A percentile compares a stretch with the other conserved stretches of the same genome.
These are phyloP conservation scores for Wickerhamiella cacticola DNA, from an alignment of 805 yeast genomes.

Conservation along the genomic window DNA sequence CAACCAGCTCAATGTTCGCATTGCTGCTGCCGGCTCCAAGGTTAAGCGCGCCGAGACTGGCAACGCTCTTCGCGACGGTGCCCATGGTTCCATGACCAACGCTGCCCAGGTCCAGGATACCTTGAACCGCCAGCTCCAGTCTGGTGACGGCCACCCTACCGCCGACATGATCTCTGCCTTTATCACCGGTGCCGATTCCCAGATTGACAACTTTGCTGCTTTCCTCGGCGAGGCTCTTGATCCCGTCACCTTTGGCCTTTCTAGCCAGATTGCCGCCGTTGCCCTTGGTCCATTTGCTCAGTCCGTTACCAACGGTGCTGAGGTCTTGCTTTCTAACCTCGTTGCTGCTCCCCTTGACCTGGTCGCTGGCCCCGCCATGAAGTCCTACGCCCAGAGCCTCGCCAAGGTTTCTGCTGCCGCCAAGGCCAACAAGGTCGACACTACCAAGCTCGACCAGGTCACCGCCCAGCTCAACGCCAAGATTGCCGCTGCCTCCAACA, in stretches of 20 bases:
- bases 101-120: slow-evolving; percentile 19
- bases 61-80: slow-evolving; percentile 15
- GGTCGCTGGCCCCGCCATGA: slow-evolving; percentile 5
- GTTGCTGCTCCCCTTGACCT: slow-evolving; percentile 19
- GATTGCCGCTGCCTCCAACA: slow-evolving; percentile 15
- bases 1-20: slow-evolving; percentile 13
- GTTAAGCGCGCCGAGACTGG: slow-evolving; percentile 16
- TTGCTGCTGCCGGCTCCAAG: slow-evolving; percentile 15
- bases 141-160: slow-evolving; percentile 20
- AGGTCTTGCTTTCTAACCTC: slow-evolving; percentile 24
- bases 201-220: slow-evolving; percentile 26
- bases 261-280: slow-evolving; percentile 21
- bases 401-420: slow-evolving; percentile 20
- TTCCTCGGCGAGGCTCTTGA: slow-evolving; percentile 16
- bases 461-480: slow-evolving; percentile 15
- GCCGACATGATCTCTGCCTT: slow-evolving; percentile 18
- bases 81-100: slow-evolving; percentile 20
- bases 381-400: slow-evolving; percentile 17
- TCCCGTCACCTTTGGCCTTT: slow-evolving; percentile 22
- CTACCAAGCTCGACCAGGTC: slow-evolving; percentile 8
- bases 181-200: slow-evolving; percentile 28
- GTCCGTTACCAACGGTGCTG: slow-evolving; percentile 27
- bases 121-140: slow-evolving; percentile 16
- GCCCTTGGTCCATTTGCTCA: slow-evolving; percentile 25
- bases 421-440: slow-evolving; percentile 16